phyloP scores from a whole-genome alignment of 1,139 yeast species.

The Yarrowia galli region DNA sequence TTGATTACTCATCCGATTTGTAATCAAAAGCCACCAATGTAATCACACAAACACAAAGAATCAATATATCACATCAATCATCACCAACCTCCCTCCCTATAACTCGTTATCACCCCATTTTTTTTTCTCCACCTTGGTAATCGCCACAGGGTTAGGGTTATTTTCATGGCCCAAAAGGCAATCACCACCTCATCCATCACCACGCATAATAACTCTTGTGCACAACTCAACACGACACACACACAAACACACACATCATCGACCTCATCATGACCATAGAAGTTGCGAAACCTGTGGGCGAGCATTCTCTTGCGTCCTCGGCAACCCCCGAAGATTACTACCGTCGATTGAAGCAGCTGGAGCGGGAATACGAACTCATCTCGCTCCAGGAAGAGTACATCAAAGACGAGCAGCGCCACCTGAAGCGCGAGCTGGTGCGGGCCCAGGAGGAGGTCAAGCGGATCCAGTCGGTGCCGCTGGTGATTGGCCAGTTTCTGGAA shows the following conservation, averaged over 20 bases:
- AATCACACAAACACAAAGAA: too few species aligned
- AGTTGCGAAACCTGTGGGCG: constrained; percentile 23
- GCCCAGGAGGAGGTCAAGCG: constrained; percentile 99
- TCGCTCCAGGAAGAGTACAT: constrained; percentile 93
- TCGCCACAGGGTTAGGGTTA: constrained; percentile 29
- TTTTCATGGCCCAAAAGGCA: not conserved
- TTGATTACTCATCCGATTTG: not conserved
- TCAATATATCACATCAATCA: too few species aligned
- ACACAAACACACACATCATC: not conserved
- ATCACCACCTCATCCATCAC: constrained; percentile 14
- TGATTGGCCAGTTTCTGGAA: constrained; percentile 96
- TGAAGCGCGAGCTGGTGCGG: constrained; percentile 89
- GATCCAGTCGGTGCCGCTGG: constrained; percentile 96
- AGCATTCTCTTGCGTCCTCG: constrained; percentile 38
- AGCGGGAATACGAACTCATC: constrained; percentile 85
- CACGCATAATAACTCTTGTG: not conserved
- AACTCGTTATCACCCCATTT: too few species aligned
- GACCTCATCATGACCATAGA: constrained; percentile 19
- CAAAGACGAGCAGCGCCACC: constrained; percentile 96
- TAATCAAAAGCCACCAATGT: too few species aligned
- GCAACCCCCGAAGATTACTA: constrained; percentile 64
- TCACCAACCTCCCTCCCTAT: too few species aligned
- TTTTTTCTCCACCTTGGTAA: not conserved
- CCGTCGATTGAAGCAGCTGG: constrained; percentile 81
- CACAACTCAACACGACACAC: not conserved